phyloP scores from a whole-genome alignment of 1,284 basidiomycete species.

The Apiotrichum sp. region DNA sequence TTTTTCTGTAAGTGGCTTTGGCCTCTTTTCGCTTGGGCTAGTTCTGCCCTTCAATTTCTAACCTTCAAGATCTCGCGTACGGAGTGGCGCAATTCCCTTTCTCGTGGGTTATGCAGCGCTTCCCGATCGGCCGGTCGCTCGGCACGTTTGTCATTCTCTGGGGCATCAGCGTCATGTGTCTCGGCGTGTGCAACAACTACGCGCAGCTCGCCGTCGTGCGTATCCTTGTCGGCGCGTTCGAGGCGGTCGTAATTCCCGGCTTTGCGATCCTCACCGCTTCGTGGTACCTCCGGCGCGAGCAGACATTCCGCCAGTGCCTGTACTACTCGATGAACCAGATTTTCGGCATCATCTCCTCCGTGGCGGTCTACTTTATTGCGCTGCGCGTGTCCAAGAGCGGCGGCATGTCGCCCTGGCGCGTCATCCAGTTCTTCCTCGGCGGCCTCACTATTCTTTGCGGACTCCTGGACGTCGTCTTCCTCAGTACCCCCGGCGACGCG shows the following conservation, averaged over 20 bases:
- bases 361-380: constrained; percentile 24
- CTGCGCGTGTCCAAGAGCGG: constrained; percentile 9
- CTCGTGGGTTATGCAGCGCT: constrained; percentile 20
- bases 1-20: constrained; percentile 19
- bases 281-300: constrained; percentile 28
- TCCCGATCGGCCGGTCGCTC: constrained; percentile 24
- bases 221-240: constrained; percentile 24
- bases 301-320: constrained; percentile 19
- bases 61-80: constrained; percentile 17
- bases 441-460: constrained; percentile 17
- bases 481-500: constrained; percentile 24
- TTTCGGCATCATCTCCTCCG: constrained; percentile 6
- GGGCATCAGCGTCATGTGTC: constrained; percentile 19
- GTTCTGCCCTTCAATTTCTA: no score
- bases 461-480: constrained; percentile 17
- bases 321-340: constrained; percentile 24
- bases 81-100: constrained; percentile 24
- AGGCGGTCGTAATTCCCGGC: constrained; percentile 13
- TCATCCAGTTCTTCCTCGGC: constrained; percentile 31
- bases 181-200: constrained; percentile 26
- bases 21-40: no score
- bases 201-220: constrained; percentile 20
- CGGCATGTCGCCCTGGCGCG: constrained; percentile 23
- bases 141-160: constrained; percentile 15
- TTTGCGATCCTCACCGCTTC: constrained; percentile 28